Base-by-base conservation (phyloP, 352 stramenopile species). In the Globisporangium emineosum region DNA sequence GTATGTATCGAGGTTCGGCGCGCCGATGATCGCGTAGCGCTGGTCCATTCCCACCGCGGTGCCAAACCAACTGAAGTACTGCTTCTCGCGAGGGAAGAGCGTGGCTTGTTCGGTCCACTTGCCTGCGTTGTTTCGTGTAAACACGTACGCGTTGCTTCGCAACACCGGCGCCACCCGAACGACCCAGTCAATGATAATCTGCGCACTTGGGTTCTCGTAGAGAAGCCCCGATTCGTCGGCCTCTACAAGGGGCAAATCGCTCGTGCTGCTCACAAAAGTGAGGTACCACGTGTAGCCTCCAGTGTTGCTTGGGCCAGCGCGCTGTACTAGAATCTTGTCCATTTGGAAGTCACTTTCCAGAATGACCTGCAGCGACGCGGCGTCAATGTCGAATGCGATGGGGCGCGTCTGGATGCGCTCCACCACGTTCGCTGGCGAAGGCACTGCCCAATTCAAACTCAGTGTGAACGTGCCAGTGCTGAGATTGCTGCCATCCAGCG, bases 51-150 rank as follows among this genome's bases (percentile, higher is more conserved):
- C 86, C 4, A 98, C 84, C 27, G 79, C 73, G 2, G 74, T 75
- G 10, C 92, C 96, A 60, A 98, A 97, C 68, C 79, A 94, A 62
- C 80, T 86, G 43, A 89, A 94, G 64, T 88, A 88, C 64, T 99
- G 96, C 56, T 98, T 96, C 25, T 86, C 78, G 15, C 81, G 88
- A 23, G 96, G 94, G 57, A 90, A 95, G 49, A 99, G 69, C 12
- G 96, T 96, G 35, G 87, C 88, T 67, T 99, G 92, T 47, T 98
- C 93, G 2, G 75, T 93, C 88, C 91, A 98, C 32, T 67, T 71
- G 7, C 75, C 78, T 43, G 60, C 68, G 62, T 25, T 53, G 37
- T 75, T 71, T 5, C 85, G 78, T 19, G 79, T 90, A 57, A 92
- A 93, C 5, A 85, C 71, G 50, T 92, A 93, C 4, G 69, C 73